Percentiles rank a stretch among this genome's conserved stretches.
phyloP scores from a whole-genome alignment of 345 rosid genomes.

The Dimocarpus longan region DNA sequence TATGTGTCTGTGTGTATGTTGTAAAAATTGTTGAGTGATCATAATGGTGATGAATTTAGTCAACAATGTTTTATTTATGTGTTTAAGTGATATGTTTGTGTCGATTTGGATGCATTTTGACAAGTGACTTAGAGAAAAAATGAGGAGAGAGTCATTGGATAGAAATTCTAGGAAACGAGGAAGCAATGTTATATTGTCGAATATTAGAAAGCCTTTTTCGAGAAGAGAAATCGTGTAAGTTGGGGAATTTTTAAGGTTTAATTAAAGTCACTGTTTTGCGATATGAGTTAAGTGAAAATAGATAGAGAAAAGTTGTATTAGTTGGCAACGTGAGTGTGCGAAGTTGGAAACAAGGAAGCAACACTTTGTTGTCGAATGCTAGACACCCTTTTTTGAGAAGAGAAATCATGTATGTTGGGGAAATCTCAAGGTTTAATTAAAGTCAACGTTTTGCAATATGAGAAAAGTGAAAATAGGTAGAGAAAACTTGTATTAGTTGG shows the following conservation, averaged over 20 bases:
- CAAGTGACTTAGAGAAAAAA: neutral
- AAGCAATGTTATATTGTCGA: no score
- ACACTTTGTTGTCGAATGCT: no score
- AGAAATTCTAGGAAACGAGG: neutral
- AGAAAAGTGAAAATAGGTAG: neutral
- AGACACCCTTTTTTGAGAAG: no score
- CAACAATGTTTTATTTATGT: no score
- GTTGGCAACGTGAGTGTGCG: neutral
- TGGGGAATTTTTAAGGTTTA: no score
- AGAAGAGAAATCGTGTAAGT: no score
- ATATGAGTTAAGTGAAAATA: neutral
- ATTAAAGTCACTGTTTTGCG: neutral
- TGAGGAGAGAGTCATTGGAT: neutral
- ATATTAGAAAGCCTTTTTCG: no score
- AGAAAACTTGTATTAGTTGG: neutral
- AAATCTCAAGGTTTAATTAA: neutral
- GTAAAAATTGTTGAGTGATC: no score
- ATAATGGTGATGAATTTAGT: no score
- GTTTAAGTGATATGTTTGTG: no score
- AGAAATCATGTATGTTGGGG: no score
- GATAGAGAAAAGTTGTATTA: neutral
- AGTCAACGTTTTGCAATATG: neutral
- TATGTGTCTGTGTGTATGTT: no score
- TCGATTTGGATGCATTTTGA: neutral
- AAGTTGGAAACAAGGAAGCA: neutral